Conservation (phyloP, 2,329 filamentous ascomycete genomes). For the Capronia americana region DNA sequence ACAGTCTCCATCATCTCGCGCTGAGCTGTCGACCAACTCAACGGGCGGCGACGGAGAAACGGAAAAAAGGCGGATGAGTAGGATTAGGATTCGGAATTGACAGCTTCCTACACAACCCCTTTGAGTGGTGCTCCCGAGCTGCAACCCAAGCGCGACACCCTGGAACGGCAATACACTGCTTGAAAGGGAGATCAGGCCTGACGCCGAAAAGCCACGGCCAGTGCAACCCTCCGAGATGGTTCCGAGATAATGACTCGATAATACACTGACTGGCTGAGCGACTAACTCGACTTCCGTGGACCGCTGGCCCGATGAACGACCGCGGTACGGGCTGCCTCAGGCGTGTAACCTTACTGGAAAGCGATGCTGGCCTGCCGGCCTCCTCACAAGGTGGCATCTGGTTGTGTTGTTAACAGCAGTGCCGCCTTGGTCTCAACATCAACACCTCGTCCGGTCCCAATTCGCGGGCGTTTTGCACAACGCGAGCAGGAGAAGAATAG, state of each 20-base stretch:
- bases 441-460: not conserved
- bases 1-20: conserved; percentile 15
- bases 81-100: not conserved
- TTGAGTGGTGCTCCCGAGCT: not conserved
- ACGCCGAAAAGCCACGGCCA: not conserved
- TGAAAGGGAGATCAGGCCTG: not conserved
- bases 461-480: not conserved
- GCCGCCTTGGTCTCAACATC: too few relatives aligned
- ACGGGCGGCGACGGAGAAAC: not conserved
- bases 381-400: not conserved
- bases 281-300: not conserved
- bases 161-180: not conserved
- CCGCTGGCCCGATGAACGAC: not conserved
- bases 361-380: too few relatives aligned
- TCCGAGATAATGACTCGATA: not conserved
- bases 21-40: conserved; percentile 13
- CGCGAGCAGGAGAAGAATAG: not conserved
- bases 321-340: not conserved
- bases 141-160: not conserved
- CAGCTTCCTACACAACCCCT: not conserved
- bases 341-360: not conserved
- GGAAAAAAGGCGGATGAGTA: conserved; percentile 9
- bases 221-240: not conserved
- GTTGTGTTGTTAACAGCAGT: not conserved
- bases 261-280: not conserved